Evolutionary conservation across 306 rosid species (phyloP).

Genomic region (Trifolium pratense): DNA sequence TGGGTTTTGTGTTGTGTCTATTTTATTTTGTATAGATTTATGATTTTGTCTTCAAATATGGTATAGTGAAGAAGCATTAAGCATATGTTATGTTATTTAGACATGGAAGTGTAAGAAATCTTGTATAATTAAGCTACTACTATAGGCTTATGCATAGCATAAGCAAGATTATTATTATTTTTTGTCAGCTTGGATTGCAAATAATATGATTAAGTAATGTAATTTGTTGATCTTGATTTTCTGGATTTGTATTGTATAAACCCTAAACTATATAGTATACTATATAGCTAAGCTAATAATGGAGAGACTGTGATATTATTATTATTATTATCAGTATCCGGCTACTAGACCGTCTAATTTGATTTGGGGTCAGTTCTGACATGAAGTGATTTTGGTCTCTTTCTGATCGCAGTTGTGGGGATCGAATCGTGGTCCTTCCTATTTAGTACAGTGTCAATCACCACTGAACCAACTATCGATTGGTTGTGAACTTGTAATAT

Average conservation of each 20-base stretch:
- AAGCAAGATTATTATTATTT: slow-evolving; percentile 36
- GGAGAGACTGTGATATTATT: slow-evolving; percentile 5
- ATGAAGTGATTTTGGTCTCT: too few species aligned
- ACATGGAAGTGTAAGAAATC: slow-evolving; percentile 44
- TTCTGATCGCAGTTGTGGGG: too few species aligned
- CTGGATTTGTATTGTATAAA: slow-evolving; percentile 32
- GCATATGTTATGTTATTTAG: slow-evolving; percentile 35
- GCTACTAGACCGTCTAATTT: too few species aligned
- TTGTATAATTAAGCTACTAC: slow-evolving; percentile 33
- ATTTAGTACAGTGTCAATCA: too few species aligned
- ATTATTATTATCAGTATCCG: too few species aligned
- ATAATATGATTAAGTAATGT: slow-evolving; percentile 46
- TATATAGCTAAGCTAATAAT: slow-evolving; percentile 37
- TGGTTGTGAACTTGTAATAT: too few species aligned
- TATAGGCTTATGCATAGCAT: slow-evolving; percentile 29
- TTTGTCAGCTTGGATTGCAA: slow-evolving; percentile 40
- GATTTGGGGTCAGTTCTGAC: too few species aligned
- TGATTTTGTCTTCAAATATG: slow-evolving; percentile 38
- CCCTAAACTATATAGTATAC: not conserved
- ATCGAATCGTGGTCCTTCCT: too few species aligned
- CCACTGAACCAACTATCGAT: too few species aligned
- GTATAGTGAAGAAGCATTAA: slow-evolving; percentile 37
- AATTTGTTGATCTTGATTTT: slow-evolving; percentile 53
- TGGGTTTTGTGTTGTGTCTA: slow-evolving; percentile 23
- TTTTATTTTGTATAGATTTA: too few species aligned